phyloP scores from a whole-genome alignment of 2,329 filamentous ascomycete genomes.

The Sporothrix humicola region DNA sequence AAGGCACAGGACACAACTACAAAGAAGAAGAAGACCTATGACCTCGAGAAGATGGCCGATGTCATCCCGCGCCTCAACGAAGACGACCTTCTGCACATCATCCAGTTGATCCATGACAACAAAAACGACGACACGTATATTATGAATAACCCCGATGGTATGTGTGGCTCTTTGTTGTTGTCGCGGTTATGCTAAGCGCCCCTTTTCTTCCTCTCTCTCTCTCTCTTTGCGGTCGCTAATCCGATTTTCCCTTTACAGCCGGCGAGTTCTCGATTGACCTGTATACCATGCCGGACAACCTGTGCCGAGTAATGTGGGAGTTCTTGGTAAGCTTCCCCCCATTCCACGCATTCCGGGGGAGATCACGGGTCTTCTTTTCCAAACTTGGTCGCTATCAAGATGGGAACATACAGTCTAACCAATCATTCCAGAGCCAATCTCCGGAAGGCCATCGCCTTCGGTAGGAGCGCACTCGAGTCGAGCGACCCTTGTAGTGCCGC shows the following conservation, averaged over 20 bases:
- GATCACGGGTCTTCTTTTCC: no score
- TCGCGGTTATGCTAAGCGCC: constrained; percentile 29
- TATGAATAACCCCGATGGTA: constrained; percentile 95
- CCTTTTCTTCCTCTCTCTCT: neutral
- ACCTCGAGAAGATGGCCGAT: constrained; percentile 97
- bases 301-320: constrained; percentile 96
- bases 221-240: constrained; percentile 36
- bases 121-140: constrained; percentile 94
- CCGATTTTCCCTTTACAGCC: constrained; percentile 54
- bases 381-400: neutral
- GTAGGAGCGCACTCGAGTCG: neutral
- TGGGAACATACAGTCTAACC: neutral
- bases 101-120: constrained; percentile 98
- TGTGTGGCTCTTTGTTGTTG: constrained; percentile 32
- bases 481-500: neutral
- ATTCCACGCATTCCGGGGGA: neutral
- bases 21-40: constrained; percentile 75
- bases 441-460: constrained; percentile 33
- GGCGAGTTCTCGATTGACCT: constrained; percentile 98
- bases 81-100: constrained; percentile 91
- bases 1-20: constrained; percentile 72
- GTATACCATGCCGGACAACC: constrained; percentile 88
- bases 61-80: constrained; percentile 86
- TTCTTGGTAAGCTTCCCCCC: constrained; percentile 60
- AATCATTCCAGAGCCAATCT: constrained; percentile 12